Base-by-base conservation (phyloP, 306 rosid species). In the Cicer pinnatifidum region DNA sequence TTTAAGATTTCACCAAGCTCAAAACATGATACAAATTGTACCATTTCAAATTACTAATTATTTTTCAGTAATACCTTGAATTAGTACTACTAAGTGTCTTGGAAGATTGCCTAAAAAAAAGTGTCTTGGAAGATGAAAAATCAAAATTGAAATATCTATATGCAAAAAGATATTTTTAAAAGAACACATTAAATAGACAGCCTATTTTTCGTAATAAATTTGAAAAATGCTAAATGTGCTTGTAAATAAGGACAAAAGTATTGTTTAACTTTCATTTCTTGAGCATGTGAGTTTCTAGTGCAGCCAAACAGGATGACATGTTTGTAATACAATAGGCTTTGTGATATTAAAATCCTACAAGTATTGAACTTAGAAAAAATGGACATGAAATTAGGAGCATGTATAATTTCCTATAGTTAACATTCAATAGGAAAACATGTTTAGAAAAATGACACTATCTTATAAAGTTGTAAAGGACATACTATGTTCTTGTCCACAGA, bases 401-500 rank as follows among this genome's bases (percentile, higher is more conserved):
- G 53, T 3, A 28, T 7, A 67, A 43, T 7, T 44, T 56, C 46
- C 7, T 28, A 28, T 12, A 43, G 48, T 76, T 33, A 44, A 44
- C 11, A 13, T 56, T 54, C 67, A 3, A 51, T 4, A 43, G 17
- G 3, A 3, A 52, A 39, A 44, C 12, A 20, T 23, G 46, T 3
- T 3, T 0, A 45, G 10, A 47, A 47, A 46, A 1, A 17, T 72
- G 47, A 6, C 37, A 65, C 17, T 75, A 44, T 51, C 37, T 66
- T 50, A 23, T 63, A 53, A 20, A 74, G 17, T 65, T 64, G 64
- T 71, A 51, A 3, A 69, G 54, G 46, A 28, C 84, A 59, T 90
- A 93, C 98, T 97, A 83, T 28, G 35, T 28, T 88, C 86, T 85
- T 91, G 87, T 75, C 77, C 86, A 67, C 82, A 78, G 58, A 84